phyloP scores from a whole-genome alignment of 2,329 filamentous ascomycete species.

The Westerdykella aurantiaca region DNA sequence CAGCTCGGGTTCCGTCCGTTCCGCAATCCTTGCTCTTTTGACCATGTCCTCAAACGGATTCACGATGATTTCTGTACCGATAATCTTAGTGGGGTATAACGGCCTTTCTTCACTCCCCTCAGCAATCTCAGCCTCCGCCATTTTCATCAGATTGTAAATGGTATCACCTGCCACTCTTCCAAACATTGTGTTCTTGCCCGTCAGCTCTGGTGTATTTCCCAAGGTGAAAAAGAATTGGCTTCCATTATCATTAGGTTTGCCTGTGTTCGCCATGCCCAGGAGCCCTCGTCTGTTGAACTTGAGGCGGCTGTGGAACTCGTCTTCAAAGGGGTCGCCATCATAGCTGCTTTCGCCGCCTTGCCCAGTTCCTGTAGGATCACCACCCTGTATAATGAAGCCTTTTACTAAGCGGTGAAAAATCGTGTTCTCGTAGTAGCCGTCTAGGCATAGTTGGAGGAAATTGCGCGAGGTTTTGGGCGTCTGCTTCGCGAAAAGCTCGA shows the following conservation, averaged over 20 bases:
- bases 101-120: constrained; percentile 74
- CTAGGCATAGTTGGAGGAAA: constrained; percentile 89
- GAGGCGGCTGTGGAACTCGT: constrained; percentile 87
- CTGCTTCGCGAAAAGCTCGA: constrained; percentile 94
- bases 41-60: constrained; percentile 81
- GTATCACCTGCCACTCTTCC: constrained; percentile 88
- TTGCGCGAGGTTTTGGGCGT: constrained; percentile 87
- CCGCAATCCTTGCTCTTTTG: constrained; percentile 56
- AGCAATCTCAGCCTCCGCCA: constrained; percentile 79
- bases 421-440: constrained; percentile 91
- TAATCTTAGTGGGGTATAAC: constrained; percentile 77
- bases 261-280: constrained; percentile 93
- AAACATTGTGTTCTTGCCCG: constrained; percentile 88
- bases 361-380: constrained; percentile 88
- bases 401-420: constrained; percentile 91
- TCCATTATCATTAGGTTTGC: constrained; percentile 71
- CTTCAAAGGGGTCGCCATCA: constrained; percentile 72
- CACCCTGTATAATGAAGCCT: constrained; percentile 89
- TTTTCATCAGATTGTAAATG: constrained; percentile 91
- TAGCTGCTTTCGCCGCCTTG: constrained; percentile 90
- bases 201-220: constrained; percentile 74
- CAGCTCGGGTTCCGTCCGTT: constrained; percentile 42
- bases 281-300: constrained; percentile 89
- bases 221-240: constrained; percentile 98
- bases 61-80: constrained; percentile 65